Conservation (phyloP, 2,329 filamentous ascomycete species). For the Alternaria sp. region DNA sequence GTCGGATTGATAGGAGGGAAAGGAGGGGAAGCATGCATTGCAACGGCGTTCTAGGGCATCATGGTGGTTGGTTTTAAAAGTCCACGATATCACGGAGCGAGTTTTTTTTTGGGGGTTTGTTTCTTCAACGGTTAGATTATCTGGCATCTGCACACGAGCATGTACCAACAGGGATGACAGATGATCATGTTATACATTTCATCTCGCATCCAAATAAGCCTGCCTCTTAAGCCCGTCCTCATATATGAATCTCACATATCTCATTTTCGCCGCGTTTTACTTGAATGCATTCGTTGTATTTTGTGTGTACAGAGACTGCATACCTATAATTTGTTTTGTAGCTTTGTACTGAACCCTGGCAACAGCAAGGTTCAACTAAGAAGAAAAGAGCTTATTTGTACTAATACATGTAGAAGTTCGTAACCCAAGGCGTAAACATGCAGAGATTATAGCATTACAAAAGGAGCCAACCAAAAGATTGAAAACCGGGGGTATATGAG, state of each 20-base stretch:
- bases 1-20: background rate
- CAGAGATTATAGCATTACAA: conserved; percentile 1
- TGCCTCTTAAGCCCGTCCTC: background rate
- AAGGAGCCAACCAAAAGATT: background rate
- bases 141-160: conserved; percentile 1
- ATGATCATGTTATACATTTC: conserved; percentile 10
- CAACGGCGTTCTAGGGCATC: conserved; percentile 36
- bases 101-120: conserved; percentile 8
- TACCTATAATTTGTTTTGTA: too few species aligned
- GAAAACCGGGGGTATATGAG: conserved; percentile 5
- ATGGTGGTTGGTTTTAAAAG: conserved; percentile 26
- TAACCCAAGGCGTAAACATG: background rate
- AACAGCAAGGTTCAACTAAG: background rate
- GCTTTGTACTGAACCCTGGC: background rate
- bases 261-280: background rate
- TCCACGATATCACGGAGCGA: conserved; percentile 33
- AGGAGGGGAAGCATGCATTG: conserved; percentile 28
- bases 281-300: too few species aligned
- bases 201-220: background rate
- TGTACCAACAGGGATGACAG: background rate
- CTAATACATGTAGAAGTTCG: background rate
- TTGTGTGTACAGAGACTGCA: too few species aligned
- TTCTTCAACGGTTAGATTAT: conserved; percentile 1
- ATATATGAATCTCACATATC: background rate
- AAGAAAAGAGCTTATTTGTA: background rate